Conservation (phyloP, 345 rosid species). For the Punica granatum region DNA sequence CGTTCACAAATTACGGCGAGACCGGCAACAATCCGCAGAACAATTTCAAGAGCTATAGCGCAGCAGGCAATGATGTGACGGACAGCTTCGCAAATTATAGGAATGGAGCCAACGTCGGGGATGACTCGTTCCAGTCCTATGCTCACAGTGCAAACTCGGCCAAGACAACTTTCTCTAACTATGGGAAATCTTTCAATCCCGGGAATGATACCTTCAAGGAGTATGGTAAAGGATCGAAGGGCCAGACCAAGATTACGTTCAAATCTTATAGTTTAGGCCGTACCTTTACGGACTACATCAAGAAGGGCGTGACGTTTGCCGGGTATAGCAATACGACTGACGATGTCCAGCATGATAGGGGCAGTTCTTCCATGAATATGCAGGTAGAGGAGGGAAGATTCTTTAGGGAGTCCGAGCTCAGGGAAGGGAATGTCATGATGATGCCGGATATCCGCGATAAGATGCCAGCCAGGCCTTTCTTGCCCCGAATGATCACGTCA, state of each 20-base stretch:
- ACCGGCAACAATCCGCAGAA: conserved; percentile 50
- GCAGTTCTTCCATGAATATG: conserved; percentile 14
- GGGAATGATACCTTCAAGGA: conserved; percentile 48
- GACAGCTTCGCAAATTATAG: conserved; percentile 34
- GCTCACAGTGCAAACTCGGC: conserved; percentile 35
- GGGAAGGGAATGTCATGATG: conserved; percentile 39
- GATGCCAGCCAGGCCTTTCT: conserved; percentile 67
- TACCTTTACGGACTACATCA: conserved; percentile 32
- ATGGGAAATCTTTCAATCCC: conserved; percentile 41
- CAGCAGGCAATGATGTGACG: conserved; percentile 20
- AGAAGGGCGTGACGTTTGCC: conserved; percentile 38
- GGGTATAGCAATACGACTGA: conserved; percentile 25
- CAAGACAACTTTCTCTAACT: conserved; percentile 28
- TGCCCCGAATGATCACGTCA: conserved; percentile 43
- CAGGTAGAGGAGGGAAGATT: conserved; percentile 65
- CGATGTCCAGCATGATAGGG: neutral
- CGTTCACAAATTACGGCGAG: conserved; percentile 43
- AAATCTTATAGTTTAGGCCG: conserved; percentile 29
- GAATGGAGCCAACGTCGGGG: conserved; percentile 36
- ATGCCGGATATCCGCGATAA: conserved; percentile 69
- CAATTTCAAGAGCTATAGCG: conserved; percentile 36
- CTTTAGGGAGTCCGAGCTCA: conserved; percentile 47
- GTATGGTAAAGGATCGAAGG: conserved; percentile 38
- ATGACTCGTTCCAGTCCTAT: conserved; percentile 44
- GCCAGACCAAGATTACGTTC: conserved; percentile 30